Evolutionary conservation across 495 filamentous ascomycete genomes (phyloP).

Genomic region (Pseudevernia furfuracea): DNA sequence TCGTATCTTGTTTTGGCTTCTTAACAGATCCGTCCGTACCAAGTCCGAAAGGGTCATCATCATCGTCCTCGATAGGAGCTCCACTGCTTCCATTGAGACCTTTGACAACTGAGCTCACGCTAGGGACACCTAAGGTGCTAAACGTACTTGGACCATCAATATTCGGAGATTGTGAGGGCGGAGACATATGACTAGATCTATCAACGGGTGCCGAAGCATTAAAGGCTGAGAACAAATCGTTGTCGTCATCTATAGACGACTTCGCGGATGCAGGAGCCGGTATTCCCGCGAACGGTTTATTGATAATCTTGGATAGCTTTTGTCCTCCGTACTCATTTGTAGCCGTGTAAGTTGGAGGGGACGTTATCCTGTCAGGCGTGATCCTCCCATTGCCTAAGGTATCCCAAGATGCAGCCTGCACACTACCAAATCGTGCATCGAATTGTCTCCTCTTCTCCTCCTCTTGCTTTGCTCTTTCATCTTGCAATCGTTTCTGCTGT

Average conservation of each 20-base stretch:
- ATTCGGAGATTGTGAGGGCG: background rate
- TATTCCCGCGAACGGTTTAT: slow-evolving; percentile 32
- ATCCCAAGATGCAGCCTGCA: slow-evolving; percentile 63
- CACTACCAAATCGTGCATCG: slow-evolving; percentile 65
- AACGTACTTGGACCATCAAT: background rate
- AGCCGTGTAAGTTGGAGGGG: slow-evolving; percentile 20
- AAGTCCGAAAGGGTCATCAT: slow-evolving; percentile 88
- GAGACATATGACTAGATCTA: slow-evolving; percentile 48
- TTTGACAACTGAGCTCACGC: background rate
- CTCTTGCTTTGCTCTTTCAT: slow-evolving; percentile 68
- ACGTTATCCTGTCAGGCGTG: slow-evolving; percentile 31
- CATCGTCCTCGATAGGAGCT: slow-evolving; percentile 30
- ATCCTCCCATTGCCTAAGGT: slow-evolving; percentile 43
- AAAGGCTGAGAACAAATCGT: slow-evolving; percentile 59
- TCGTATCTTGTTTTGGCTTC: slow-evolving; percentile 15
- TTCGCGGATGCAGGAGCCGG: background rate
- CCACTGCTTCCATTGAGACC: background rate
- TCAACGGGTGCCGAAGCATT: slow-evolving; percentile 53
- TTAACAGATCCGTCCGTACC: slow-evolving; percentile 29
- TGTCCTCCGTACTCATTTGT: slow-evolving; percentile 21
- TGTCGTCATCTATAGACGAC: slow-evolving; percentile 37
- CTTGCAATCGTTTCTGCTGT: slow-evolving; percentile 72
- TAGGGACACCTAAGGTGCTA: background rate
- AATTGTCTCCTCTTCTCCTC: slow-evolving; percentile 59
- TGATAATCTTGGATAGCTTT: slow-evolving; percentile 29